A percentile compares a stretch with the other conserved stretches of the same genome.
These are phyloP conservation scores for Acacia concinna DNA, from an alignment of 331 rosid genomes.

Conservation along the genomic window DNA sequence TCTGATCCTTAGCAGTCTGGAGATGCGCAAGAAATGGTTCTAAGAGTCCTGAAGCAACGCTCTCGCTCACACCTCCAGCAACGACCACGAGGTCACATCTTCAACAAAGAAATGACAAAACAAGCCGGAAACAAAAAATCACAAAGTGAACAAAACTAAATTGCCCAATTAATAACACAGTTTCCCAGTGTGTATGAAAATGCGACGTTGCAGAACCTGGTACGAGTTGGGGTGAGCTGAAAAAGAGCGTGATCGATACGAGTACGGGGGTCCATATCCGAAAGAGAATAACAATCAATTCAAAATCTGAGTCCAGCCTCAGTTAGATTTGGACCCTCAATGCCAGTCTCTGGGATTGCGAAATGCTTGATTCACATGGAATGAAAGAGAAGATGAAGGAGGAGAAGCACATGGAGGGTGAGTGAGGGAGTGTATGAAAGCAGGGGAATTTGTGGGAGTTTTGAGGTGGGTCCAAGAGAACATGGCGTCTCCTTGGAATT, in stretches of 20 bases:
- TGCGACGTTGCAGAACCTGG: constrained; percentile 56
- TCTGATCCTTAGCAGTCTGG: constrained; percentile 87
- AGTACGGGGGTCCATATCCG: constrained; percentile 70
- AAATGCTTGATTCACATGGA: constrained; percentile 42
- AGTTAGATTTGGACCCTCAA: neutral
- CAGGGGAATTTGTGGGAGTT: constrained; percentile 35
- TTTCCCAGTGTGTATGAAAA: neutral
- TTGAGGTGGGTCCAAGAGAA: constrained; percentile 65
- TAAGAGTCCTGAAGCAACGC: constrained; percentile 83
- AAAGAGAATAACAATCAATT: constrained; percentile 23
- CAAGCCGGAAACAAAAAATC: constrained; percentile 13
- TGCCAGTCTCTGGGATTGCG: constrained; percentile 3
- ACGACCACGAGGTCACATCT: constrained; percentile 83
- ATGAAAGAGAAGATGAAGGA: constrained; percentile 21
- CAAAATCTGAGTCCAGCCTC: constrained; percentile 26
- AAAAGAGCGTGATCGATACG: constrained; percentile 86
- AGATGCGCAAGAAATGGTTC: constrained; percentile 85
- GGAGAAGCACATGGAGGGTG: constrained; percentile 9
- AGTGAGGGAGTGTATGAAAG: constrained; percentile 27
- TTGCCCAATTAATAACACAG: neutral
- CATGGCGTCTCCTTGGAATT: constrained; percentile 36
- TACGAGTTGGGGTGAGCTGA: constrained; percentile 98
- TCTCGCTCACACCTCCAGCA: constrained; percentile 70
- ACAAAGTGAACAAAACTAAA: neutral
- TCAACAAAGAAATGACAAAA: constrained; percentile 36